Evolutionary conservation across 805 yeast genomes (phyloP).

Genomic region (Myxozyma geophila): DNA sequence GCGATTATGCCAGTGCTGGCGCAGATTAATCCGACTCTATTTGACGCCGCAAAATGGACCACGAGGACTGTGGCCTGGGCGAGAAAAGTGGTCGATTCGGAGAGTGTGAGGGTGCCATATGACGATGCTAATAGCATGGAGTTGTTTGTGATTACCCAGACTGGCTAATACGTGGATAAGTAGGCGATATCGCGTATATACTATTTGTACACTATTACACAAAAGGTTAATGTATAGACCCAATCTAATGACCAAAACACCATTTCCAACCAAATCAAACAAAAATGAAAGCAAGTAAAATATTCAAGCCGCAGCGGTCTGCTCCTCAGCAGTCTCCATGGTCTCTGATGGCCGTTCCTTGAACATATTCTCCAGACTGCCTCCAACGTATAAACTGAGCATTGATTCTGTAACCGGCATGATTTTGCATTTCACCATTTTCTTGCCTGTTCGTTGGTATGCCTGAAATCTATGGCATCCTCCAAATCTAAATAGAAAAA

Average conservation of each 20-base stretch:
- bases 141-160: constrained; percentile 15
- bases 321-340: not conserved
- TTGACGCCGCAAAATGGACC: constrained; percentile 17
- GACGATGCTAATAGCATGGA: constrained; percentile 4
- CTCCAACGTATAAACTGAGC: constrained; percentile 70
- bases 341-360: constrained; percentile 24
- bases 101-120: constrained; percentile 13
- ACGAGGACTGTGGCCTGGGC: constrained; percentile 29
- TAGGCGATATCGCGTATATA: not conserved
- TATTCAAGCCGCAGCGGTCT: not conserved
- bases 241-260: not conserved
- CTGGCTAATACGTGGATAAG: not conserved
- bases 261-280: not conserved
- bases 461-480: constrained; percentile 92
- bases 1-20: constrained; percentile 17
- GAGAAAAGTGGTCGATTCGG: constrained; percentile 23
- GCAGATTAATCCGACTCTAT: constrained; percentile 7
- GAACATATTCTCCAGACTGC: constrained; percentile 40
- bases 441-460: constrained; percentile 61
- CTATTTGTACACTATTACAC: too few relatives aligned
- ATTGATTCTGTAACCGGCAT: constrained; percentile 77
- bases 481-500: constrained; percentile 60
- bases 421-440: constrained; percentile 65
- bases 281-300: not conserved
- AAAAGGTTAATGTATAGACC: not conserved